Base-by-base conservation (phyloP, 1,139 yeast genomes). In the Suhomyces wounanorum region DNA sequence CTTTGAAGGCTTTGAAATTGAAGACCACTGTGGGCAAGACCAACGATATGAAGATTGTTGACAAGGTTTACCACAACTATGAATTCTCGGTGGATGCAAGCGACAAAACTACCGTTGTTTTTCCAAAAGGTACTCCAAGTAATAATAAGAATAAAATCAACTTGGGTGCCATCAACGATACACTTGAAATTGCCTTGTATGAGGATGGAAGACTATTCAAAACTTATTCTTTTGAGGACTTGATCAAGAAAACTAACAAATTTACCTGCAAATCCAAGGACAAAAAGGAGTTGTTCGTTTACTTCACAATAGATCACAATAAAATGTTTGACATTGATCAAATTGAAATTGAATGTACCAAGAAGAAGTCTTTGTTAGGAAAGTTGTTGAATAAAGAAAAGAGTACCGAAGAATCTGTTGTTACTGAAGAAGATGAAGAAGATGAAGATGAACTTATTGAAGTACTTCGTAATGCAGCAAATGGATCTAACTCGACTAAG, bases 1-100 rank as follows among this genome's bases (percentile, higher is more conserved):
- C 97, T 13, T 73, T 88, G 44, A 81, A 91, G 55, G 99, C 95
- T 13, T 87, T 91, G 51, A 69, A 69, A 53, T 65, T 72, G 55
- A 76, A 75, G 55, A 70, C 75, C 11, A 57, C 61, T 35, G 48
- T 80, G 77, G 78, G 82, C 58, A 85, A 85, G 64, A 82, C 83
- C 58, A 77, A 87, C 9, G 84, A 82, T 43, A 77, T 90, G 48
- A 72, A 75, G 25, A 76, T 90, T 8, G 64, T 79, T 43, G 97
- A 90, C 55, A 81, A 79, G 51, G 68, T 81, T 16, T 72, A 65
- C 52, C 72, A 67, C 49, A 71, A 73, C 52, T 84, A 74, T 62
- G 75, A 72, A 50, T 56, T 74, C 13, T 61, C 56, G 9, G 53
- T 75, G 14, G 69, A 73, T 57, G 74, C 65, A 31, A 65, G 69